These are phyloP conservation scores for Limonium bicolor DNA, from an alignment of 148 eudicot species.

Conservation along the genomic window DNA sequence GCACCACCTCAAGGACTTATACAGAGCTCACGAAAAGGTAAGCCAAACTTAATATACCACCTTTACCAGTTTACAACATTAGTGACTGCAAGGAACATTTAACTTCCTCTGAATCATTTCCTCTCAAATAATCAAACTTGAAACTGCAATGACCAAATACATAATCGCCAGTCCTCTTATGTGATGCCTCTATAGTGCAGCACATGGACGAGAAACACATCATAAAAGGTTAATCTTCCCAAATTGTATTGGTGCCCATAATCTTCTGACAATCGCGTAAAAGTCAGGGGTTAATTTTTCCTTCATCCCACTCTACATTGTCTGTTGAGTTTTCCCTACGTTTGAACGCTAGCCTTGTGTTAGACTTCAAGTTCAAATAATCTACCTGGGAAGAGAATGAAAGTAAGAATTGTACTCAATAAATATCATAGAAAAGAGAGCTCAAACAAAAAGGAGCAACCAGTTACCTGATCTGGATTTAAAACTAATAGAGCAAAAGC, in stretches of 20 bases:
- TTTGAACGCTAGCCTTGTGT: constrained; percentile 29
- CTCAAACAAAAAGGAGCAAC: neutral
- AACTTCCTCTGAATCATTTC: too few relatives aligned
- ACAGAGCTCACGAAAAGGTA: neutral
- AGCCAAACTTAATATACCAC: neutral
- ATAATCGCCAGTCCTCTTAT: too few relatives aligned
- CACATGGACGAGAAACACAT: too few relatives aligned
- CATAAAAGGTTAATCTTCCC: too few relatives aligned
- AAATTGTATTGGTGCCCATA: too few relatives aligned
- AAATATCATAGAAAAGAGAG: neutral
- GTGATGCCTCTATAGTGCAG: too few relatives aligned
- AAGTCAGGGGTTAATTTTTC: neutral
- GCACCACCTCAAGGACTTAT: neutral
- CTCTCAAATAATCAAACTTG: too few relatives aligned
- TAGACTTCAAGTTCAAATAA: constrained; percentile 68
- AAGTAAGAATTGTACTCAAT: neutral
- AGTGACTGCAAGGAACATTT: neutral
- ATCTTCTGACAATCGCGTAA: too few relatives aligned
- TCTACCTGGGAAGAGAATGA: constrained; percentile 38
- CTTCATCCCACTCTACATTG: neutral
- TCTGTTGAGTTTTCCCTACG: constrained; percentile 11
- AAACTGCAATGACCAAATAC: too few relatives aligned
- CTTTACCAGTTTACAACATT: too few relatives aligned
- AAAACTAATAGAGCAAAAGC: constrained; percentile 66
- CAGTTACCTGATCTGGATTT: constrained; percentile 61